Evolutionary conservation across 129 eudicot genomes (phyloP).

Genomic region (Sambucus nigra): DNA sequence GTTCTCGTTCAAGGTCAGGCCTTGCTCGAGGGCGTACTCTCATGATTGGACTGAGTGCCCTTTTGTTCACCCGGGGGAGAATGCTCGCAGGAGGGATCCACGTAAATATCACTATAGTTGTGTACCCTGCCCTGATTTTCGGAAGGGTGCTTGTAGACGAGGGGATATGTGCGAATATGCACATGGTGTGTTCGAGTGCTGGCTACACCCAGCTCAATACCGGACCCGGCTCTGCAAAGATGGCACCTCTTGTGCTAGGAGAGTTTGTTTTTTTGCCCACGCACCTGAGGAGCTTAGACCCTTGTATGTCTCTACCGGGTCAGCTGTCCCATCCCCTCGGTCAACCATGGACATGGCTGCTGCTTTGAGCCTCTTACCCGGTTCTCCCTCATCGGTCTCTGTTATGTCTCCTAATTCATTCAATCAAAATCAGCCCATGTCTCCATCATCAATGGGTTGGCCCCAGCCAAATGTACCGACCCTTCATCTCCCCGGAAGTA

Average conservation of each 20-base stretch:
- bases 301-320: conserved; percentile 19
- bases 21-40: conserved; percentile 22
- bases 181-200: conserved; percentile 25
- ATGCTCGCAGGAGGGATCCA: conserved; percentile 24
- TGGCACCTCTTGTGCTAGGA: conserved; percentile 14
- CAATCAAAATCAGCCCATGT: conserved; percentile 14
- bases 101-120: conserved; percentile 22
- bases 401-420: conserved; percentile 11
- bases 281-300: conserved; percentile 18
- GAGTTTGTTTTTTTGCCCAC: conserved; percentile 29
- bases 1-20: conserved; percentile 25
- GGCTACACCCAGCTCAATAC: conserved; percentile 31
- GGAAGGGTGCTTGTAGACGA: conserved; percentile 20
- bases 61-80: conserved; percentile 27
- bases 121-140: conserved; percentile 25
- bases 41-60: conserved; percentile 30
- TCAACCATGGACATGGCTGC: conserved; percentile 17
- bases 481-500: conserved; percentile 33
- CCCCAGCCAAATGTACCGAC: conserved; percentile 22
- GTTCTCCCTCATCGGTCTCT: conserved; percentile 14
- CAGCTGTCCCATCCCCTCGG: conserved; percentile 22
- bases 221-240: conserved; percentile 23
- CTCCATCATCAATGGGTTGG: conserved; percentile 14
- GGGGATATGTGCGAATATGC: conserved; percentile 26
- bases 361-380: conserved; percentile 15